phyloP scores from a whole-genome alignment of 2,329 filamentous ascomycete species.

The Fonsecaea erecta region DNA sequence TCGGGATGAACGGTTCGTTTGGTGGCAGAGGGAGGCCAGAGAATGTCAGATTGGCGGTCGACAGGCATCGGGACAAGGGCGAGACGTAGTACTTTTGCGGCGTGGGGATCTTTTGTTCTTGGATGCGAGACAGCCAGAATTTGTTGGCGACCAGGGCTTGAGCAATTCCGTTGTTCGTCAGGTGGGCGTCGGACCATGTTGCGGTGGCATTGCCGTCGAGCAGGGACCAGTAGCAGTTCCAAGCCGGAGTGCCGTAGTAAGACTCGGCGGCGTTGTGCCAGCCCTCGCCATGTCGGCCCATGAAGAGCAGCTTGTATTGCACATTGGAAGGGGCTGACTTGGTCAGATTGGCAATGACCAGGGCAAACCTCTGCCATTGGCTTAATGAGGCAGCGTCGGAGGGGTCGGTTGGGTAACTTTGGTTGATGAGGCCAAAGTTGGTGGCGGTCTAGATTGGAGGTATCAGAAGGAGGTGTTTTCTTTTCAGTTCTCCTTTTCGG shows the following conservation, averaged over 20 bases:
- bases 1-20: conserved; percentile 56
- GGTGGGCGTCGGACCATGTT: conserved; percentile 62
- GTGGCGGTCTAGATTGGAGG: conserved; percentile 43
- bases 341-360: conserved; percentile 56
- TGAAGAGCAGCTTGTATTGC: conserved; percentile 61
- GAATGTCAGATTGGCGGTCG: conserved; percentile 62
- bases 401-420: conserved; percentile 50
- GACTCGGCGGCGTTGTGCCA: conserved; percentile 65
- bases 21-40: conserved; percentile 51
- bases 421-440: conserved; percentile 57
- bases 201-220: conserved; percentile 60
- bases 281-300: conserved; percentile 66
- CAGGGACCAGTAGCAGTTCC: conserved; percentile 67
- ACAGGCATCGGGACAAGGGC: conserved; percentile 62
- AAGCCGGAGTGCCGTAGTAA: conserved; percentile 62
- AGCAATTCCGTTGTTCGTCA: conserved; percentile 57
- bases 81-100: conserved; percentile 63
- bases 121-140: conserved; percentile 58
- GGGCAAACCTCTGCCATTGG: conserved; percentile 61
- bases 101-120: conserved; percentile 53
- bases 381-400: conserved; percentile 46
- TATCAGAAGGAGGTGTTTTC: background rate
- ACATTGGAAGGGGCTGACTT: conserved; percentile 43
- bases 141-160: conserved; percentile 56
- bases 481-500: background rate